phyloP scores from a whole-genome alignment of 2,329 filamentous ascomycete species.

The Alternaria arbusti region DNA sequence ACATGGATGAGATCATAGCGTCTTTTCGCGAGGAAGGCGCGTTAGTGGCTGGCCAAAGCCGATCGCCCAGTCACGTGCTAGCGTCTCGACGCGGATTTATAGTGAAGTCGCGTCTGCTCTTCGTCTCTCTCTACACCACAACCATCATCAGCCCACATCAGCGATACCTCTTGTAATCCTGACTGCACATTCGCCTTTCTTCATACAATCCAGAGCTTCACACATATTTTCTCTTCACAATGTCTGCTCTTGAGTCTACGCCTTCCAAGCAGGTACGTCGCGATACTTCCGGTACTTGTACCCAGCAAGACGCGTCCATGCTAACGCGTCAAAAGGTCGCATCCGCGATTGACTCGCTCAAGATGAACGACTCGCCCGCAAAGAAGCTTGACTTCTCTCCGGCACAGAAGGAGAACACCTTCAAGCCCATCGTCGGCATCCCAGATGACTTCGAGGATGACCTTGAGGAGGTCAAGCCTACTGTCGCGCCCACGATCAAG shows the following conservation, averaged over 20 bases:
- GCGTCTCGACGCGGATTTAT: slow-evolving; percentile 26
- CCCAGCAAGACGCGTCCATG: slow-evolving; percentile 40
- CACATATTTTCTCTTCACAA: slow-evolving; percentile 53
- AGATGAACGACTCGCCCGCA: slow-evolving; percentile 84
- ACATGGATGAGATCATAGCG: slow-evolving; percentile 39
- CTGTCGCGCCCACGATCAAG: slow-evolving; percentile 59
- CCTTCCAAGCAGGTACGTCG: slow-evolving; percentile 73
- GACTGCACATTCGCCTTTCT: slow-evolving; percentile 19
- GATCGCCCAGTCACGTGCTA: slow-evolving; percentile 33
- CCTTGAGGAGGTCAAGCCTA: slow-evolving; percentile 58
- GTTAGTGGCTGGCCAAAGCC: slow-evolving; percentile 15
- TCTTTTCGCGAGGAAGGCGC: slow-evolving; percentile 22
- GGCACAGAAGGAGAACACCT: slow-evolving; percentile 83
- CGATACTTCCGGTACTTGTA: slow-evolving; percentile 26
- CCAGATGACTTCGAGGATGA: slow-evolving; percentile 50
- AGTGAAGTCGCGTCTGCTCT: slow-evolving; percentile 25
- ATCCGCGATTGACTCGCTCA: slow-evolving; percentile 83
- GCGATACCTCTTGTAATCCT: slow-evolving; percentile 26
- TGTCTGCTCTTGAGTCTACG: slow-evolving; percentile 75
- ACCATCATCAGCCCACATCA: slow-evolving; percentile 29
- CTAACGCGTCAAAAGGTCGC: slow-evolving; percentile 70
- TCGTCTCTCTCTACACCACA: slow-evolving; percentile 24
- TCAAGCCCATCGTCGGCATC: slow-evolving; percentile 61
- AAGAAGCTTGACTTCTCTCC: slow-evolving; percentile 84
- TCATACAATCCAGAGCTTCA: slow-evolving; percentile 12